phyloP scores from a whole-genome alignment of 2,329 filamentous ascomycete species.

The Claviceps capensis region DNA sequence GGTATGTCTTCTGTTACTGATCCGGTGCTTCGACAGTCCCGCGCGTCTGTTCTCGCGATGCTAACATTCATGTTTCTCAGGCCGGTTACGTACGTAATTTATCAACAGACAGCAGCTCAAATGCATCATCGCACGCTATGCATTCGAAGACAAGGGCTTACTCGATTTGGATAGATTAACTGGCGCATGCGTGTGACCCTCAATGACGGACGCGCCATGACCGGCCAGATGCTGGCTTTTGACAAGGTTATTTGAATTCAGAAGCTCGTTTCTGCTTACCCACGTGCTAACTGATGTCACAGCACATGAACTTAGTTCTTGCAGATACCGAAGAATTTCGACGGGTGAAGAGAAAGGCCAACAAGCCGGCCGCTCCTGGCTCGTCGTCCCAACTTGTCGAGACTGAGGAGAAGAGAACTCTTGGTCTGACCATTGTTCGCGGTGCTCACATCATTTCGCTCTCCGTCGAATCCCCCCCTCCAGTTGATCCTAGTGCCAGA shows the following conservation, averaged over 20 bases:
- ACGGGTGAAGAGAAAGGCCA: slow-evolving; percentile 72
- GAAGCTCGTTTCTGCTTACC: background rate
- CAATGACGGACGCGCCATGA: slow-evolving; percentile 91
- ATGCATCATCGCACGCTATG: slow-evolving; percentile 14
- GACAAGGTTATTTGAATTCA: slow-evolving; percentile 57
- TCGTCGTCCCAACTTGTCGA: slow-evolving; percentile 56
- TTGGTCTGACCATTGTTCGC: slow-evolving; percentile 86
- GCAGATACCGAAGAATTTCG: slow-evolving; percentile 98
- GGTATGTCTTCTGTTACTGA: slow-evolving; percentile 47
- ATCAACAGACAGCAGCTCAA: background rate
- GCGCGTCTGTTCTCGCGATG: slow-evolving; percentile 32
- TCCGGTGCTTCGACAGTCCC: slow-evolving; percentile 19
- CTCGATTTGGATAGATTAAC: slow-evolving; percentile 58
- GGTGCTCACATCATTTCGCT: slow-evolving; percentile 90
- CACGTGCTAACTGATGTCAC: background rate
- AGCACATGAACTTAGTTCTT: slow-evolving; percentile 99
- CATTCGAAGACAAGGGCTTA: slow-evolving; percentile 7
- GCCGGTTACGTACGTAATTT: slow-evolving; percentile 54
- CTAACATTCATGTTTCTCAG: slow-evolving; percentile 46
- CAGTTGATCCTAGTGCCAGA: slow-evolving; percentile 81
- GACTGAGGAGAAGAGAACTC: slow-evolving; percentile 92
- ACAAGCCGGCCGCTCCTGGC: slow-evolving; percentile 54
- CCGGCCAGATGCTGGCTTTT: slow-evolving; percentile 95
- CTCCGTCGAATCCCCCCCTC: slow-evolving; percentile 89
- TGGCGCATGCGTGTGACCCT: slow-evolving; percentile 97